These are phyloP conservation scores for Trichoderma citrinoviride DNA, from an alignment of 2,329 filamentous ascomycete species.

Conservation along the genomic window DNA sequence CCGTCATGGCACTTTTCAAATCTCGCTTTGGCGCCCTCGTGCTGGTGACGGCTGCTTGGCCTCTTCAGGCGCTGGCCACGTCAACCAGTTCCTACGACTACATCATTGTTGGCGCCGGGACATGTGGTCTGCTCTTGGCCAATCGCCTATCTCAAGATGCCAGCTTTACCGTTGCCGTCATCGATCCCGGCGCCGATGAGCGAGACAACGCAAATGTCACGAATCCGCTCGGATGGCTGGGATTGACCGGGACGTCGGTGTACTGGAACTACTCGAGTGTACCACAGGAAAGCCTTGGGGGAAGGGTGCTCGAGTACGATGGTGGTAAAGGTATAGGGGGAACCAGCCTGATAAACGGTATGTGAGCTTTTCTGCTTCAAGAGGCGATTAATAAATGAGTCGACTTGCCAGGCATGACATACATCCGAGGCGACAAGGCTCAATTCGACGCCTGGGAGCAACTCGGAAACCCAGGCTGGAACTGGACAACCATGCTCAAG, in stretches of 20 bases:
- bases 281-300: slow-evolving; percentile 33
- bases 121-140: slow-evolving; percentile 32
- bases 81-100: slow-evolving; percentile 25
- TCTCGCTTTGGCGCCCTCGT: not conserved
- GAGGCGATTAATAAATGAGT: not conserved
- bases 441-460: slow-evolving; percentile 34
- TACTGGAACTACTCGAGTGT: slow-evolving; percentile 38
- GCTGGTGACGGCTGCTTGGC: not conserved
- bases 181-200: slow-evolving; percentile 28
- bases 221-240: slow-evolving; percentile 28
- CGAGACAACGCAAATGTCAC: slow-evolving; percentile 23
- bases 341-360: slow-evolving; percentile 42
- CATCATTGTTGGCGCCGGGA: slow-evolving; percentile 31
- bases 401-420: slow-evolving; percentile 41
- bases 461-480: slow-evolving; percentile 32
- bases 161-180: slow-evolving; percentile 27
- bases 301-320: slow-evolving; percentile 35
- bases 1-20: not conserved
- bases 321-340: slow-evolving; percentile 42
- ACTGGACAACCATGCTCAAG: slow-evolving; percentile 30
- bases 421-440: slow-evolving; percentile 42
- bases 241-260: slow-evolving; percentile 31
- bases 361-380: not conserved
- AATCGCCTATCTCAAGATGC: slow-evolving; percentile 28
- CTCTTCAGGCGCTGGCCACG: not conserved